Conservation (phyloP, 805 yeast genomes). For the Zygoascus tannicola region DNA sequence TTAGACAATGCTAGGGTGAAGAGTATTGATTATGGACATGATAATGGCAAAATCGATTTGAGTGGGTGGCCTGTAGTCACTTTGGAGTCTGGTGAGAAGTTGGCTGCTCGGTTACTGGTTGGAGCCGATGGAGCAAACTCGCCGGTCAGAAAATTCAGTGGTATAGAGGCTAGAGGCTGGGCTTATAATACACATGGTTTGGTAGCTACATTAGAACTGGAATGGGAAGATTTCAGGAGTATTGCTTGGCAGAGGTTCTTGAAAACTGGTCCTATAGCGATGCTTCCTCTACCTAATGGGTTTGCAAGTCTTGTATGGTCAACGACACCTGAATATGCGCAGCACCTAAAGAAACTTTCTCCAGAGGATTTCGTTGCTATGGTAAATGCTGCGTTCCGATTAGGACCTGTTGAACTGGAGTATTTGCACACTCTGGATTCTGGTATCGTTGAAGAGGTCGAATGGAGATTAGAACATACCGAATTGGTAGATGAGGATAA, state of each 20-base stretch:
- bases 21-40: conserved; percentile 32
- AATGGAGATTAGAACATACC: conserved; percentile 52
- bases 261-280: conserved; percentile 86
- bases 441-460: conserved; percentile 54
- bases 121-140: conserved; percentile 97
- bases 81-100: conserved; percentile 52
- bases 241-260: conserved; percentile 93
- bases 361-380: conserved; percentile 57
- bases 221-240: conserved; percentile 57
- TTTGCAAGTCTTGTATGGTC: conserved; percentile 94
- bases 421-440: conserved; percentile 46
- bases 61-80: conserved; percentile 66
- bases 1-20: conserved; percentile 44
- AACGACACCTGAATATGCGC: conserved; percentile 65
- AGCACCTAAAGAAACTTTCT: conserved; percentile 47
- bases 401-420: conserved; percentile 66
- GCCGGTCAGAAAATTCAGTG: conserved; percentile 76
- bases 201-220: conserved; percentile 79
- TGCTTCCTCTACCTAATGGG: conserved; percentile 78
- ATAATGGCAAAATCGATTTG: conserved; percentile 22
- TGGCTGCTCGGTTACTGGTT: conserved; percentile 65
- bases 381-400: conserved; percentile 79
- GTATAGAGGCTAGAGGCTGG: conserved; percentile 88
- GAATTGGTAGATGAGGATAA: conserved; percentile 43
- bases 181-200: conserved; percentile 78